phyloP scores from a whole-genome alignment of 2,329 filamentous ascomycete genomes.

The Metarhizium brunneum region DNA sequence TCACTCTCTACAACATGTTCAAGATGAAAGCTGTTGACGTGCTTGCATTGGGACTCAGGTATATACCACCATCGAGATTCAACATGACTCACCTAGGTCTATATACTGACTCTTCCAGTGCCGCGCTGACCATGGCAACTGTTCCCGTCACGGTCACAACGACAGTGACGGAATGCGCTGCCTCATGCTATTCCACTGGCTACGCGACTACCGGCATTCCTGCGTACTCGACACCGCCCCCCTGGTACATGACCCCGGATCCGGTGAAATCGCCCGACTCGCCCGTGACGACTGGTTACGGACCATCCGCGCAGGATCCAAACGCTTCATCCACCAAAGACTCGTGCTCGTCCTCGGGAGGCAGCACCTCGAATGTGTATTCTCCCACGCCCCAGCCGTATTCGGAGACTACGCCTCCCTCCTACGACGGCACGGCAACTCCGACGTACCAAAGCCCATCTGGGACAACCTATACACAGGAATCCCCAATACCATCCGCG shows the following conservation, averaged over 20 bases:
- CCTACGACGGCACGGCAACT: not conserved
- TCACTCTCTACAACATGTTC: not conserved
- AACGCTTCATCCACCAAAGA: not conserved
- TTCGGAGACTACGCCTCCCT: not conserved
- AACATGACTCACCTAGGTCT: not conserved
- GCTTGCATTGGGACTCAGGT: not conserved
- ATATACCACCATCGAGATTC: not conserved
- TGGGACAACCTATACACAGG: not conserved
- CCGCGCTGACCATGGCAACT: slow-evolving; percentile 14
- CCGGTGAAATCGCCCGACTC: not conserved
- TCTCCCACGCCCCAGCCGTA: not conserved
- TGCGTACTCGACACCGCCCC: not conserved
- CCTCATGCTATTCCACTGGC: slow-evolving; percentile 14
- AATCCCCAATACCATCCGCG: not conserved
- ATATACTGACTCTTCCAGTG: slow-evolving; percentile 9
- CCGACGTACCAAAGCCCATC: not conserved
- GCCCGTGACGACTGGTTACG: not conserved
- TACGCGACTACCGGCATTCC: not conserved
- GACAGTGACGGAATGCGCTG: slow-evolving; percentile 20
- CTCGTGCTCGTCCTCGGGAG: not conserved
- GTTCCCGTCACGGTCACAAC: slow-evolving; percentile 21
- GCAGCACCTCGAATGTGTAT: not conserved
- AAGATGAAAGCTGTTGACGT: not conserved
- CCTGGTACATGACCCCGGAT: not conserved
- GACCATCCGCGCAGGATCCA: not conserved